Evolutionary conservation across 1,284 basidiomycete genomes (phyloP), one percentile per base, ranked within the genome.

Genomic region (Flammula alnicola): DNA sequence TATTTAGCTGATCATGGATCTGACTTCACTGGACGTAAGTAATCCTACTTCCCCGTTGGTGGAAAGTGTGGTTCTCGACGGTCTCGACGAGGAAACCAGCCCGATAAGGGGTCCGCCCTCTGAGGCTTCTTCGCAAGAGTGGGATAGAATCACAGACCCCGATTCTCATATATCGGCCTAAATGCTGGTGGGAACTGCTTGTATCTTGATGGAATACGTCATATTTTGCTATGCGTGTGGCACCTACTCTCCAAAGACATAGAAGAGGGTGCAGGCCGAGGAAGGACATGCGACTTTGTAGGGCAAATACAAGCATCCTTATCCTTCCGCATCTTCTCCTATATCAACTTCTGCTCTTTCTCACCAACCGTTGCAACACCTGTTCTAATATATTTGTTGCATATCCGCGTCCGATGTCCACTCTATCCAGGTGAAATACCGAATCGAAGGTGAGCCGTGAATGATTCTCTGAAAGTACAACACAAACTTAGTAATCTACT

Each of bases 11-110:
- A 81, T 99, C 56, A 88, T 97, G 83, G 84, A 95, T 63, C 76
- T 97, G 70, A 89, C 89, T 60, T 87, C 88, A 60, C 72, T 92
- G 73, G 93, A 95, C 75, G 92, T 95, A 75, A 92, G 90, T 90
- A 66, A 71, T 55, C 64, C 77, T 71, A 69, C 76, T 66, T 72
- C 76, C 57, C 67, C 73, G 31, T 40, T 52, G 49, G 19, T 38
- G 36, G 49, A 50, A 40, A 37, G 53, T 44, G 35, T 26, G 45
- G 53, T 46, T 45, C 76, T 79, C 51, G 80, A 83, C 60, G 79
- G 76, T 45, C 76, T 79, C 51, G 80, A 83, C 60, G 79, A 76
- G 52, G 80, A 85, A 61, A 72, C 72, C 61, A 84, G 82, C 67
- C 83, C 80, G 46, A 77, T 75, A 45, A 73, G 78, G 46, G 83